Conservation (phyloP, 2,329 filamentous ascomycete genomes). For the Paraphaeosphaeria sporulosa region DNA sequence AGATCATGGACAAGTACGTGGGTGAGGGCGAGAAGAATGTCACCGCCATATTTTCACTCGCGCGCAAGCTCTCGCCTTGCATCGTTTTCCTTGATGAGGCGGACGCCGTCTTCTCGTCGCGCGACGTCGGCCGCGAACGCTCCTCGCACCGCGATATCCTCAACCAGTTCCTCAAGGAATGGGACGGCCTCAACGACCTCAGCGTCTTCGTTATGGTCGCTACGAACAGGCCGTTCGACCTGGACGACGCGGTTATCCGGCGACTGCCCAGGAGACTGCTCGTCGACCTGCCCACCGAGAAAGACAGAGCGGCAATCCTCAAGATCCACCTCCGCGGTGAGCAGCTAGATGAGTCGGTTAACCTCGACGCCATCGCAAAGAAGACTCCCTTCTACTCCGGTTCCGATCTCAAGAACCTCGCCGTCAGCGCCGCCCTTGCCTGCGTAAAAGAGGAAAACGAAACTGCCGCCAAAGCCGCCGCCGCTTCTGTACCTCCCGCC, state of each 20-base stretch:
- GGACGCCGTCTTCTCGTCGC: constrained; percentile 86
- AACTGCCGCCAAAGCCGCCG: constrained; percentile 33
- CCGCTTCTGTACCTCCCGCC: constrained; percentile 12
- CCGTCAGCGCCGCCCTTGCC: constrained; percentile 79
- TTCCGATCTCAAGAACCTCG: constrained; percentile 83
- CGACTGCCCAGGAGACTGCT: constrained; percentile 75
- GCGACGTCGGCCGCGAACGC: constrained; percentile 70
- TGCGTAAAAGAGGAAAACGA: constrained; percentile 78
- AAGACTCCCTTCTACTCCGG: constrained; percentile 81
- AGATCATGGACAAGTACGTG: constrained; percentile 95
- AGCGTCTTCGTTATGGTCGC: constrained; percentile 98
- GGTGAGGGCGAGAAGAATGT: constrained; percentile 96
- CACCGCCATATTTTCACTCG: constrained; percentile 86
- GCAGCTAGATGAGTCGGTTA: constrained; percentile 66
- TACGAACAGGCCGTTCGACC: constrained; percentile 92
- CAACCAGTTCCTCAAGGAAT: constrained; percentile 95
- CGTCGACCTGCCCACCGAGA: constrained; percentile 73
- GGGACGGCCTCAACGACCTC: constrained; percentile 87
- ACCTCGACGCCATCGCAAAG: constrained; percentile 68
- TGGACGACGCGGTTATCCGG: constrained; percentile 87
- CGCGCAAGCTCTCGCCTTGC: constrained; percentile 88
- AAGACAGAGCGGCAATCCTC: constrained; percentile 73
- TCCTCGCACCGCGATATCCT: constrained; percentile 85
- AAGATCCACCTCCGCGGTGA: constrained; percentile 76
- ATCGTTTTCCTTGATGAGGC: constrained; percentile 98